Evolutionary conservation across 441 rosid genomes (phyloP).

Genomic region (Adansonia gregorii): DNA sequence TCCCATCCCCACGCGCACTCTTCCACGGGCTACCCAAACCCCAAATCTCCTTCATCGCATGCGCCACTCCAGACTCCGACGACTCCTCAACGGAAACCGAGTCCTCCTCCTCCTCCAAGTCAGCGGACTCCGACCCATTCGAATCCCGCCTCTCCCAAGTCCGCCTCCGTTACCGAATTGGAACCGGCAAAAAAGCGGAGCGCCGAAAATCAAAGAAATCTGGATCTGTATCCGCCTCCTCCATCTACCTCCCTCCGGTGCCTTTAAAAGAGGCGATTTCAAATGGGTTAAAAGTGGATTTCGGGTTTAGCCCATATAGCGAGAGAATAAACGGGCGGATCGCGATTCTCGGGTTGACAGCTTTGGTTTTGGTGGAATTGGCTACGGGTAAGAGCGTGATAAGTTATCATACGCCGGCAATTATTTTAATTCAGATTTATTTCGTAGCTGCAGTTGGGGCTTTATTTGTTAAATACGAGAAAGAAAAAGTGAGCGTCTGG

Average conservation of each 20-base stretch:
- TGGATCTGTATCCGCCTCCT: slow-evolving; percentile 38
- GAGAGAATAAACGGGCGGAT: slow-evolving; percentile 75
- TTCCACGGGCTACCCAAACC: slow-evolving; percentile 18
- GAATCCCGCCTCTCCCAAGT: slow-evolving; percentile 71
- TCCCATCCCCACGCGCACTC: slow-evolving; percentile 33
- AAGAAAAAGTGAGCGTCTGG: slow-evolving; percentile 81
- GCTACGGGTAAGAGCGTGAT: slow-evolving; percentile 86
- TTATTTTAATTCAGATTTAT: slow-evolving; percentile 69
- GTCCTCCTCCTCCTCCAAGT: slow-evolving; percentile 36
- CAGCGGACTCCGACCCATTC: slow-evolving; percentile 49
- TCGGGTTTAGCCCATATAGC: slow-evolving; percentile 76
- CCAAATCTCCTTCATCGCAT: slow-evolving; percentile 23
- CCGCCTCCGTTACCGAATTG: slow-evolving; percentile 66
- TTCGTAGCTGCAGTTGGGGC: slow-evolving; percentile 71
- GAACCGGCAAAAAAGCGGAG: slow-evolving; percentile 85
- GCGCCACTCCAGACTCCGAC: slow-evolving; percentile 51
- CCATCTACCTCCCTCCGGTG: slow-evolving; percentile 72
- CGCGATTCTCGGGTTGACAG: slow-evolving; percentile 73
- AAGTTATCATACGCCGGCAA: slow-evolving; percentile 72
- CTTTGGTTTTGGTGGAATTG: slow-evolving; percentile 76
- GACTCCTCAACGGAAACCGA: slow-evolving; percentile 45
- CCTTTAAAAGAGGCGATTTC: slow-evolving; percentile 66
- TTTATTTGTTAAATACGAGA: slow-evolving; percentile 66
- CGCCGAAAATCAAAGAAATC: slow-evolving; percentile 54
- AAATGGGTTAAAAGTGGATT: slow-evolving; percentile 69